These are phyloP conservation scores for Stephanodiscus minutulus DNA, from an alignment of 108 stramenopile species.

Conservation along the genomic window DNA sequence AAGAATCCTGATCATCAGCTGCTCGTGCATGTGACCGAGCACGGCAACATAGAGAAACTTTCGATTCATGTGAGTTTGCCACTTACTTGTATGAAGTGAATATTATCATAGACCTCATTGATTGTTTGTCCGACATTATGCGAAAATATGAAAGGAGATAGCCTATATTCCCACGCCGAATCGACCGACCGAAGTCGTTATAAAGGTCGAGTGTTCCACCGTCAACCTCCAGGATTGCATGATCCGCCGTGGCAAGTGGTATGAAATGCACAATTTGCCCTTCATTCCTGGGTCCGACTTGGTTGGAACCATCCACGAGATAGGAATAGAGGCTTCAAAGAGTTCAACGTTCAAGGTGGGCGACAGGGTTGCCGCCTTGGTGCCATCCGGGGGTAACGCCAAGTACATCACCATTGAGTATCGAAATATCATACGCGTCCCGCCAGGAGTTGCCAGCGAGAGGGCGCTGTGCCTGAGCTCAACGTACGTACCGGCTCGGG, in stretches of 20 bases:
- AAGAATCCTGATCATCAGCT: slow-evolving; percentile 33
- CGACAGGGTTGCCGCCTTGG: slow-evolving; percentile 61
- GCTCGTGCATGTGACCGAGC: slow-evolving; percentile 19
- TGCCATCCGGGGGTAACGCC: slow-evolving; percentile 70
- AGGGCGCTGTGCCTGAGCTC: slow-evolving; percentile 60
- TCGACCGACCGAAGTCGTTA: slow-evolving; percentile 1
- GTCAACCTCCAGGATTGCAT: slow-evolving; percentile 68
- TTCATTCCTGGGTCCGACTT: slow-evolving; percentile 67
- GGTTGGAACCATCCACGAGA: slow-evolving; percentile 54
- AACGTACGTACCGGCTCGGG: slow-evolving; percentile 73
- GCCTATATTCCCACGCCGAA: background rate
- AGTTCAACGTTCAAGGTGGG: slow-evolving; percentile 43
- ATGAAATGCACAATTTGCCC: slow-evolving; percentile 51
- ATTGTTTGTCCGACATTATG: background rate
- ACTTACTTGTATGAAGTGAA: background rate
- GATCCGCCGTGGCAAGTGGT: slow-evolving; percentile 64
- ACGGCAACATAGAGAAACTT: slow-evolving; percentile 35
- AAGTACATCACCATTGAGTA: slow-evolving; percentile 54
- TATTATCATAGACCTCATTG: too few species aligned
- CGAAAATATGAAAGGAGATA: background rate
- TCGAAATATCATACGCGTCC: slow-evolving; percentile 61
- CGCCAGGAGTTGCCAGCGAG: slow-evolving; percentile 49
- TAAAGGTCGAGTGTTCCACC: slow-evolving; percentile 48
- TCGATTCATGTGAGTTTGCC: slow-evolving; percentile 10
- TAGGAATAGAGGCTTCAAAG: slow-evolving; percentile 39